Evolutionary conservation across 805 yeast genomes (phyloP), one percentile per base, ranked within the genome.

Genomic region (Candida maesae): DNA sequence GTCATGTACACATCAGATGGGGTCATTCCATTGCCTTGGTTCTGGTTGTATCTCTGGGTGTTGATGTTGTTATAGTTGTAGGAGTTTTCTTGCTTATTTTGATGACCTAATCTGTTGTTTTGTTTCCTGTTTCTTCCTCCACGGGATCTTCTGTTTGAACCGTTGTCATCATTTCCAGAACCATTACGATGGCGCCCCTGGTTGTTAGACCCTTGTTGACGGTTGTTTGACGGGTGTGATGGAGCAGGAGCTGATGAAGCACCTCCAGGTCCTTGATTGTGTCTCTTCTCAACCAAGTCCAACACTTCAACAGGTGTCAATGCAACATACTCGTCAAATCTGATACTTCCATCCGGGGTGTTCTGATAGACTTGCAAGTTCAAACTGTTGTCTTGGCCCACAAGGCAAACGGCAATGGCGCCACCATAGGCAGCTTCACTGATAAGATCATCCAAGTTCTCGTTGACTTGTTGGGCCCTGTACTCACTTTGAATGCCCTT

Each of bases 351-450:
- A 52, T 79, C 82, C 0, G 76, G 62, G 1, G 83, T 74, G 30
- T 70, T 72, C 53, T 84, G 84, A 58, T 84, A 90, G 2, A 84
- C 74, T 59, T 83, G 90, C 12, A 86, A 65, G 53, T 85, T 88
- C 17, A 88, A 73, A 33, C 67, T 67, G 31, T 68, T 59, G n/a
- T 67, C 60, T 27, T 71, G 72, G 45, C 78, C 78, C 15, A 88
- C 71, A 7, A 84, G 66, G 30, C 87, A 75, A 1, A 84, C 84
- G 21, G 85, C 90, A 52, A 76, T 58, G 3, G 77, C 84, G 11
- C 95, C 96, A 33, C 80, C 78, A 57, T 84, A 80, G 0, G 95
- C 95, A 15, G 88, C 86, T 36, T 84, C 84, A 38, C 80, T 81
- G 13, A 85, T 71, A 26, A 72, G 61, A n/a, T 73, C 73, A 36